phyloP scores from a whole-genome alignment of 2,329 filamentous ascomycete genomes.

The Gnomoniopsis sp. region DNA sequence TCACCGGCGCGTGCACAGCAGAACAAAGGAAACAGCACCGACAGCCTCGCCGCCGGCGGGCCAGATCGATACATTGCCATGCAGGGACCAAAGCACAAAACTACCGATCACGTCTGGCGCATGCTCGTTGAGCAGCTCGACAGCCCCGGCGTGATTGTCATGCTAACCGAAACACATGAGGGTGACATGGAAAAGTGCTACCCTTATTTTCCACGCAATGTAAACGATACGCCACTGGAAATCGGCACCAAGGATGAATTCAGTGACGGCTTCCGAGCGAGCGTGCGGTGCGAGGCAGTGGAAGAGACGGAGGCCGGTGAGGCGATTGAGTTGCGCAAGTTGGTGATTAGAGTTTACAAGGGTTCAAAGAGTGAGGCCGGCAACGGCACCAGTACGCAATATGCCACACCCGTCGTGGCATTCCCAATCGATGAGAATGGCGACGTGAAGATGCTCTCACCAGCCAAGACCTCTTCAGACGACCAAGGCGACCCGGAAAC shows the following conservation, averaged over 20 bases:
- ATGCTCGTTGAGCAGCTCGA: constrained; percentile 82
- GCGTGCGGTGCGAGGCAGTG: constrained; percentile 63
- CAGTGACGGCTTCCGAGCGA: constrained; percentile 64
- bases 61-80: constrained; percentile 79
- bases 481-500: not conserved
- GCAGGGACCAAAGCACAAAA: constrained; percentile 78
- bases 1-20: constrained; percentile 25
- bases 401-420: not conserved
- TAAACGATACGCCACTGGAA: constrained; percentile 48
- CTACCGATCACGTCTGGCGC: constrained; percentile 83
- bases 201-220: constrained; percentile 73
- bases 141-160: constrained; percentile 79
- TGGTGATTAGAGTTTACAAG: constrained; percentile 52
- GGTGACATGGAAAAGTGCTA: constrained; percentile 77
- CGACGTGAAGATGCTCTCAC: constrained; percentile 19
- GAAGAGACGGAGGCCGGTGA: constrained; percentile 52
- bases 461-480: constrained; percentile 4
- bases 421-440: constrained; percentile 11
- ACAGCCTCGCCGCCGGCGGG: constrained; percentile 22
- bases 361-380: constrained; percentile 19
- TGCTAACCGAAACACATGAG: constrained; percentile 90
- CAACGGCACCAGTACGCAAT: not conserved
- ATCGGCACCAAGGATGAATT: constrained; percentile 65
- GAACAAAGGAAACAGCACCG: not conserved
- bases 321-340: constrained; percentile 70